Base-by-base conservation (phyloP, 345 rosid genomes). In the Heritiera littoralis region DNA sequence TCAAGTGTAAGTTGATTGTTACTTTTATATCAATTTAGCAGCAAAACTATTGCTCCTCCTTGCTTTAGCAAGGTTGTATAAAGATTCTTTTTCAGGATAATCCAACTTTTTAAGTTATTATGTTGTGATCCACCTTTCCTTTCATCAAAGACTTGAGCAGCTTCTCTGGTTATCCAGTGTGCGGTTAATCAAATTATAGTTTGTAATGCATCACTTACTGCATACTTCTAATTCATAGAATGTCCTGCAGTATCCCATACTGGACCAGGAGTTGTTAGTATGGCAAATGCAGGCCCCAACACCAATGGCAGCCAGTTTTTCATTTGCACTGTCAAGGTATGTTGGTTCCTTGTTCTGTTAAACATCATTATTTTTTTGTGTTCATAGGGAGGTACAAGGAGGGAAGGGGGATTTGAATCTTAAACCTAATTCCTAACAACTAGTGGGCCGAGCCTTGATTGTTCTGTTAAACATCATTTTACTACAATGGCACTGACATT, bases 241-340 rank as follows among this genome's bases (percentile, higher is more conserved):
- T 81, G 74, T 49, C 23, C 73, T 86, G 88, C 97, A 97, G 99
- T 97, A 83, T 51, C 92, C 10, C 99, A 97, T 84, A 79, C 54
- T 15, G 99, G 98, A 84, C 98, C 99, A 76, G 99, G 99, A 82
- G 86, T 97, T 78, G 76, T 93, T 72, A 94, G 99, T 77, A 97
- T 97, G 99, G 99, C 98, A 74, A 97, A 97, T 89, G 98, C 98
- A 72, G 98, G 99, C 69, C 98, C 99, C 45, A 94, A 97, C 85
- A 97, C 99, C 75, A 97, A 97, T 63, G 98, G 99, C 46, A 97
- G 99, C 82, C 98, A 97, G 77, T 94, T 97, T 84, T 97, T 97
- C 79, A 93, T 97, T 81, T 94, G 99, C 89, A 97, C 98, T 41
- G 97, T 94, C 74, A 91, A 89, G 98, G 99, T 97, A 92, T 63